Evolutionary conservation across 805 yeast species (phyloP), one percentile per base, ranked within the genome.

Genomic region (Saccharomycopsis sp.): DNA sequence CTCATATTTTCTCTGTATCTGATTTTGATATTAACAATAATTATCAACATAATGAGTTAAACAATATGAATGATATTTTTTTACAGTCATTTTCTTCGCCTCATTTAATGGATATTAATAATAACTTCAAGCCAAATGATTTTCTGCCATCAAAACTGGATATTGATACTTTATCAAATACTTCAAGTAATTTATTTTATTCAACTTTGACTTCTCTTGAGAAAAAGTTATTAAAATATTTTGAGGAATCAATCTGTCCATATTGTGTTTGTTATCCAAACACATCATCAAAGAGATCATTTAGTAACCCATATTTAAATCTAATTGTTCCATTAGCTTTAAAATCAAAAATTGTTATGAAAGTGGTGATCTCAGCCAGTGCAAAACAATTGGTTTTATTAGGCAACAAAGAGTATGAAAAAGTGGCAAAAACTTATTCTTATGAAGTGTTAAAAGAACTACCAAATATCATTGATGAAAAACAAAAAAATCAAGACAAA

Each of bases 241-340:
- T 63, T 46, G 52, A 59, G 20, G 53, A 55, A 5, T 36, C 48
- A 4, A 63, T 65, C 4, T 62, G 62, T 15, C 70, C 70, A 0
- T 49, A 52, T 23, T 63, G 68, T 44, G 58, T 63, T 8, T 63
- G 69, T 39, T 63, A 55, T 43, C 59, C 64, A 51, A n/a, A n/a
- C n/a, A n/a, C n/a, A n/a, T n/a, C n/a, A n/a, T n/a, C n/a, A n/a
- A n/a, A n/a, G n/a, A 45, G 18, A 40, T 23, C 5, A 5, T 23
- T 37, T 20, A 45, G 45, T 37, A 64, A 65, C 32, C 70, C 69
- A 1, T 64, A 64, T 44, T 48, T 63, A 13, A 53, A 61, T 34
- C 43, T 62, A 25, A 54, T 64, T 6, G 61, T 59, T 0, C 70
- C 70, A 4, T 48, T 64, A 34, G 62, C 67, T 1, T 48, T 51